These are phyloP conservation scores for Vanilla planifolia DNA, from an alignment of 106 monocot genomes.

Conservation along the genomic window DNA sequence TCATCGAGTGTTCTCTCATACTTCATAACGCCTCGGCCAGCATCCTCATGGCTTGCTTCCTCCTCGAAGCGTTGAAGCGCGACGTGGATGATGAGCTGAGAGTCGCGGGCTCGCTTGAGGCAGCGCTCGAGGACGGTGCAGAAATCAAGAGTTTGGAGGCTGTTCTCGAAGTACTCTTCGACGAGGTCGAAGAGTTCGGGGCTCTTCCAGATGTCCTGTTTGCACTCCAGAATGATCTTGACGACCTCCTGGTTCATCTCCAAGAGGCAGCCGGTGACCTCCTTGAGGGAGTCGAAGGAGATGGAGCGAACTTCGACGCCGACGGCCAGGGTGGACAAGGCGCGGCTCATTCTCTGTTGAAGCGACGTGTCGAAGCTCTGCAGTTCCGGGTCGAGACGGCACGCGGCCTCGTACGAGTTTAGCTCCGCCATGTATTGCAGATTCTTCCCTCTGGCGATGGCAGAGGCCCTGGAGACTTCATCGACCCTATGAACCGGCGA, in stretches of 20 bases:
- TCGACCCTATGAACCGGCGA: neutral
- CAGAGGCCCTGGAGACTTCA: neutral
- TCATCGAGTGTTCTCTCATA: slow-evolving; percentile 25
- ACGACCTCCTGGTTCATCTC: slow-evolving; percentile 40
- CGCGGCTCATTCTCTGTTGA: slow-evolving; percentile 23
- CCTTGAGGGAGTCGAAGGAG: slow-evolving; percentile 37
- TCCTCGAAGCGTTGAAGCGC: slow-evolving; percentile 29
- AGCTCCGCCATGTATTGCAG: slow-evolving; percentile 15
- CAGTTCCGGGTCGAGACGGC: slow-evolving; percentile 28
- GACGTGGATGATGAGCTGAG: slow-evolving; percentile 23
- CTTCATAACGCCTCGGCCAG: neutral
- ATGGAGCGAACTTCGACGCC: slow-evolving; percentile 30
- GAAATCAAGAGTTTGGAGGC: slow-evolving; percentile 37
- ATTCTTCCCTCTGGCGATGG: neutral
- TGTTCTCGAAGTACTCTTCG: slow-evolving; percentile 49
- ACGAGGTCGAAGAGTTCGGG: slow-evolving; percentile 40
- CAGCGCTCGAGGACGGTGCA: slow-evolving; percentile 38
- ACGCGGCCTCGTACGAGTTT: slow-evolving; percentile 30
- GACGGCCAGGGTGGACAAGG: slow-evolving; percentile 26
- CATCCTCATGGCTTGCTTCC: neutral
- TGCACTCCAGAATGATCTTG: slow-evolving; percentile 31
- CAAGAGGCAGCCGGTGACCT: slow-evolving; percentile 26
- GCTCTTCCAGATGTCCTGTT: slow-evolving; percentile 35
- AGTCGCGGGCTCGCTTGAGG: slow-evolving; percentile 33
- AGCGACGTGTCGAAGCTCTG: slow-evolving; percentile 31